Conservation (phyloP, 352 stramenopile genomes). For the Pythium aphanidermatum region DNA sequence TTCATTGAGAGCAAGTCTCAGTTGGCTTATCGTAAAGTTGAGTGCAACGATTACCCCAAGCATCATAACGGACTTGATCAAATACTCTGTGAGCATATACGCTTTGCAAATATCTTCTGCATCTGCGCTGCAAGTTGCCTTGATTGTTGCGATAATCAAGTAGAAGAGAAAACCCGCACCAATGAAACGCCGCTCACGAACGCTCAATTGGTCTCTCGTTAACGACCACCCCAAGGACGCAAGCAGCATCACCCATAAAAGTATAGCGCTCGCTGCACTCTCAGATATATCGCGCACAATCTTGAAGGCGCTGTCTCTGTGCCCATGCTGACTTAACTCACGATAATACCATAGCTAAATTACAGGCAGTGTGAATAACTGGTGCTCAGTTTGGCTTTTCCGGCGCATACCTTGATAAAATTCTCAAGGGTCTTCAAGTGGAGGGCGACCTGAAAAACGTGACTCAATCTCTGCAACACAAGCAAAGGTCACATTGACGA, state of each 20-base stretch:
- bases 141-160: slow-evolving; percentile 30
- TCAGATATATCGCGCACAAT: slow-evolving; percentile 28
- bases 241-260: slow-evolving; percentile 43
- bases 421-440: slow-evolving; percentile 48
- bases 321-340: slow-evolving; percentile 32
- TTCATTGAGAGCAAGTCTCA: slow-evolving; percentile 38
- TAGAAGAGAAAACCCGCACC: slow-evolving; percentile 33
- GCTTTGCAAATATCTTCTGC: slow-evolving; percentile 44
- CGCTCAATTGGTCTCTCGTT: slow-evolving; percentile 36
- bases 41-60: slow-evolving; percentile 57
- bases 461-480: slow-evolving; percentile 36
- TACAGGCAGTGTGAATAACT: neutral
- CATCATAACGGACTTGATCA: slow-evolving; percentile 62
- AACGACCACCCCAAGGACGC: slow-evolving; percentile 61
- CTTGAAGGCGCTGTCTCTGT: slow-evolving; percentile 24
- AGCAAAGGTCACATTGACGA: neutral
- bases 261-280: slow-evolving; percentile 28
- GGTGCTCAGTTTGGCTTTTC: neutral
- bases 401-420: slow-evolving; percentile 32
- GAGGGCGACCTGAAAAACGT: slow-evolving; percentile 41
- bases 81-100: slow-evolving; percentile 58
- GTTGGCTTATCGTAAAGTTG: slow-evolving; percentile 58
- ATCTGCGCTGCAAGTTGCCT: slow-evolving; percentile 33
- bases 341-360: slow-evolving; percentile 34
- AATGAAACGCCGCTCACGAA: slow-evolving; percentile 33